These are phyloP conservation scores for Colletotrichum acutatum DNA, from an alignment of 2,329 filamentous ascomycete species.

Conservation along the genomic window DNA sequence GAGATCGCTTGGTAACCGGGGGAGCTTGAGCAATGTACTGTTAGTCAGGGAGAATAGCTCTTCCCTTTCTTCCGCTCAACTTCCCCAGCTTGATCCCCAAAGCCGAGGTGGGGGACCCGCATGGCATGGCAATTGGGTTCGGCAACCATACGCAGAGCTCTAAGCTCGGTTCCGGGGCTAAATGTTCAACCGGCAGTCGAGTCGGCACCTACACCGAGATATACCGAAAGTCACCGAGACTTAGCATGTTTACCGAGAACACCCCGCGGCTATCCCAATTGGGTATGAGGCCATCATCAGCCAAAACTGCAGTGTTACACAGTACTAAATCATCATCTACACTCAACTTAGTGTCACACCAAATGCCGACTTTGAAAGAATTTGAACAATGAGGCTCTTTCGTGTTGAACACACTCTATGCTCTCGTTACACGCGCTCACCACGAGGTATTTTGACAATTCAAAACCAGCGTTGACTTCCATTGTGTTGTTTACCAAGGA, in stretches of 20 bases:
- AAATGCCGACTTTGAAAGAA: background rate
- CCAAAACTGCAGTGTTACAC: background rate
- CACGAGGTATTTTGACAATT: background rate
- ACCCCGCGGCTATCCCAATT: background rate
- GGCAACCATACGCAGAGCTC: constrained; percentile 19
- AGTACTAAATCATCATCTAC: background rate
- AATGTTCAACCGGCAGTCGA: constrained; percentile 9
- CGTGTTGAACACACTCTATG: background rate
- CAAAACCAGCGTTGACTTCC: background rate
- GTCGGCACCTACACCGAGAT: background rate
- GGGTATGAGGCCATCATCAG: background rate
- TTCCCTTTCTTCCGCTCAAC: constrained; percentile 20
- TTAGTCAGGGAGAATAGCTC: constrained; percentile 32
- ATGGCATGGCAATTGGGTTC: constrained; percentile 34
- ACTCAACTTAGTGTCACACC: background rate
- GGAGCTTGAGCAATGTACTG: constrained; percentile 26
- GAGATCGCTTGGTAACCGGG: constrained; percentile 25
- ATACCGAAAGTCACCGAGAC: background rate
- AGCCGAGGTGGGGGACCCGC: constrained; percentile 28
- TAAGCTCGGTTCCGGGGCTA: constrained; percentile 18
- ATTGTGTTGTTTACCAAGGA: background rate
- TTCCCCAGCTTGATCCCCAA: constrained; percentile 30
- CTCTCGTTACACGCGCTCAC: background rate
- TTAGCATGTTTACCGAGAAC: no score
- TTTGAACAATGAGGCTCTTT: background rate